These are phyloP conservation scores for Vavraia culicis DNA, from an alignment of 371 early-diverging fungal species.

Conservation along the genomic window DNA sequence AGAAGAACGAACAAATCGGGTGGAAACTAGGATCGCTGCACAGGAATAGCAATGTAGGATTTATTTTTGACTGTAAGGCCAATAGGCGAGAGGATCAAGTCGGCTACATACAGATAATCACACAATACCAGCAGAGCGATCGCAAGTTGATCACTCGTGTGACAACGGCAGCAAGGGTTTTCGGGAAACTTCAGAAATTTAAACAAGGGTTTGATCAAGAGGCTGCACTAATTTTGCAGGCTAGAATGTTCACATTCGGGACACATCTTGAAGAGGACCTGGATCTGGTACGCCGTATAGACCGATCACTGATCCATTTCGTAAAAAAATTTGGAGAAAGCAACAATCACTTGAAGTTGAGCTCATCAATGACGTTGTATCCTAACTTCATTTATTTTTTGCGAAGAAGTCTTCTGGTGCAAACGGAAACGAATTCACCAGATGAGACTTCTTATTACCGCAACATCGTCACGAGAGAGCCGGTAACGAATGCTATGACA, in stretches of 20 bases:
- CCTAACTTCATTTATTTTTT: slow-evolving; percentile 99
- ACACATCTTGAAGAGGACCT: slow-evolving; percentile 85
- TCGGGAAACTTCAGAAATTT: slow-evolving; percentile 48
- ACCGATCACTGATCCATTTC: slow-evolving; percentile 86
- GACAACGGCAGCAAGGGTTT: slow-evolving; percentile 39
- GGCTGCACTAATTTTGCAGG: slow-evolving; percentile 87
- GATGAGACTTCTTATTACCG: slow-evolving; percentile 92
- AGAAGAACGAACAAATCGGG: slow-evolving; percentile 15
- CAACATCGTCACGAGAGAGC: slow-evolving; percentile 39
- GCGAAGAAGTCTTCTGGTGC: slow-evolving; percentile 81
- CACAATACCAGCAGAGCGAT: slow-evolving; percentile 35
- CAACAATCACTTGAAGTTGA: slow-evolving; percentile 66
- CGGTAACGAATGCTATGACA: slow-evolving; percentile 44
- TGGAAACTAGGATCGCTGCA: slow-evolving; percentile 36
- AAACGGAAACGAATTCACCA: slow-evolving; percentile 89
- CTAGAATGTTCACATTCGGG: slow-evolving; percentile 83
- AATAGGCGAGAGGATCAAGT: slow-evolving; percentile 16
- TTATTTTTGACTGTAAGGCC: slow-evolving; percentile 30
- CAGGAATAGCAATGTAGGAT: slow-evolving; percentile 22
- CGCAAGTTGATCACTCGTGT: slow-evolving; percentile 28
- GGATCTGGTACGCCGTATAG: slow-evolving; percentile 88
- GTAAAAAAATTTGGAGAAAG: slow-evolving; percentile 90
- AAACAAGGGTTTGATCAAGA: slow-evolving; percentile 86
- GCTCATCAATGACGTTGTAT: slow-evolving; percentile 78
- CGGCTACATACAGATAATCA: slow-evolving; percentile 41